A percentile compares a stretch with the other conserved stretches of the same genome.
Evolutionary conservation across 805 yeast genomes (phyloP).

Genomic region (Wickerhamiella brachini): DNA sequence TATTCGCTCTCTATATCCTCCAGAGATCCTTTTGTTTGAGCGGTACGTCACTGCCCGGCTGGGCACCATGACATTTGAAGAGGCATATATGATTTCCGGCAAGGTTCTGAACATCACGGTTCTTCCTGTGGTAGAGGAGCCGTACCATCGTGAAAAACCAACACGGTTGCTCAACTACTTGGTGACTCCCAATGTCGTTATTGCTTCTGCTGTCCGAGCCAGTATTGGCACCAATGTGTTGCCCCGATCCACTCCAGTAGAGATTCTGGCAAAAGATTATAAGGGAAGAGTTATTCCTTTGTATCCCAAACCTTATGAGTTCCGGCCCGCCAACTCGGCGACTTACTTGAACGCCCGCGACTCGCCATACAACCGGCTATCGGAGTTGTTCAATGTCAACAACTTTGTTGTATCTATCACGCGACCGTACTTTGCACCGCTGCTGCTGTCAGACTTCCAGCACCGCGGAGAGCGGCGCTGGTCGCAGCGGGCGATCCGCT

Average conservation of each 20-base stretch:
- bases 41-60: conserved; percentile 62
- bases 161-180: conserved; percentile 65
- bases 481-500: conserved; percentile 34
- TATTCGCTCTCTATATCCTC: conserved; percentile 67
- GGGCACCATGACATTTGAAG: conserved; percentile 84
- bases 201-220: conserved; percentile 75
- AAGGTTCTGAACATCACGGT: conserved; percentile 72
- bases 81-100: conserved; percentile 69
- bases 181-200: conserved; percentile 76
- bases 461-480: conserved; percentile 36
- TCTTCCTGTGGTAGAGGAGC: conserved; percentile 51
- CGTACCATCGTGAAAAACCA: conserved; percentile 3
- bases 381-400: conserved; percentile 89
- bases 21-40: conserved; percentile 67
- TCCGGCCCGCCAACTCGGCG: conserved; percentile 30
- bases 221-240: conserved; percentile 46
- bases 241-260: conserved; percentile 15
- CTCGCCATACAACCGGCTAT: conserved; percentile 73
- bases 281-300: conserved; percentile 29
- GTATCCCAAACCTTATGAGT: conserved; percentile 13
- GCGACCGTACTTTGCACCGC: conserved; percentile 85
- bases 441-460: conserved; percentile 68
- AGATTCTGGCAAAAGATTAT: conserved; percentile 43
- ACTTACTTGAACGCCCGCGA: conserved; percentile 29
- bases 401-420: conserved; percentile 86